These are phyloP conservation scores for Desmodesmus armatus DNA, from an alignment of 139 green algal genomes.

Conservation along the genomic window DNA sequence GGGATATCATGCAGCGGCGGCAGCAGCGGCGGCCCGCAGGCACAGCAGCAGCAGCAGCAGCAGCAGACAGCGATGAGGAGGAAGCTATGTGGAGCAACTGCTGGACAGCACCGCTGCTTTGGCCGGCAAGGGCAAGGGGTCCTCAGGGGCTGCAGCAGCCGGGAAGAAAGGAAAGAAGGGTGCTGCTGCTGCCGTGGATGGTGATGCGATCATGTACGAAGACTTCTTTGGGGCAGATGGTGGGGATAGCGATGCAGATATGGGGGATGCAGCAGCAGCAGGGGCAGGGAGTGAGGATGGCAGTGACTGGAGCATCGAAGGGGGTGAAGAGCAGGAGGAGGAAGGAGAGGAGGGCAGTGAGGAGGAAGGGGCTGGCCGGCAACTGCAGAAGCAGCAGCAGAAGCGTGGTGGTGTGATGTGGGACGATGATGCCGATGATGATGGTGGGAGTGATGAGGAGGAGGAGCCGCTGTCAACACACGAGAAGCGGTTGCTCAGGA, in stretches of 20 bases:
- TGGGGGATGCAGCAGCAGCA: neutral
- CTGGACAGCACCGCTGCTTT: slow-evolving; percentile 43
- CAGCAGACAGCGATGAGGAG: slow-evolving; percentile 51
- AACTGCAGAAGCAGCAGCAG: neutral
- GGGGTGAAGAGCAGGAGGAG: slow-evolving; percentile 37
- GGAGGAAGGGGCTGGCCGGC: slow-evolving; percentile 11
- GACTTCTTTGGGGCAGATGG: too few species aligned
- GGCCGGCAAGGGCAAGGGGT: slow-evolving; percentile 8
- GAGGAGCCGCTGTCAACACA: slow-evolving; percentile 70
- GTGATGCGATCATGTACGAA: slow-evolving; percentile 62
- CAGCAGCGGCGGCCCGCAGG: too few species aligned
- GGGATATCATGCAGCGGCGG: too few species aligned
- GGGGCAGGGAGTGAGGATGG: neutral
- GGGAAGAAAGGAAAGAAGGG: neutral
- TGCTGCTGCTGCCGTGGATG: slow-evolving; percentile 12
- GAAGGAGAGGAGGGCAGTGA: slow-evolving; percentile 33
- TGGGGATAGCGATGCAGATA: slow-evolving; percentile 49
- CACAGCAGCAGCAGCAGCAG: neutral
- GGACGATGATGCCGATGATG: slow-evolving; percentile 1
- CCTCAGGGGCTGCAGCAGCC: neutral
- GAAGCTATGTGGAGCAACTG: slow-evolving; percentile 59
- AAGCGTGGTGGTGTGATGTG: neutral
- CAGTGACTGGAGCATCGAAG: neutral
- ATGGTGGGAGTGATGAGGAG: neutral
- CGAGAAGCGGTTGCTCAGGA: slow-evolving; percentile 67